phyloP scores from a whole-genome alignment of 2,329 filamentous ascomycete genomes.

The Pestalotiopsis sp. region DNA sequence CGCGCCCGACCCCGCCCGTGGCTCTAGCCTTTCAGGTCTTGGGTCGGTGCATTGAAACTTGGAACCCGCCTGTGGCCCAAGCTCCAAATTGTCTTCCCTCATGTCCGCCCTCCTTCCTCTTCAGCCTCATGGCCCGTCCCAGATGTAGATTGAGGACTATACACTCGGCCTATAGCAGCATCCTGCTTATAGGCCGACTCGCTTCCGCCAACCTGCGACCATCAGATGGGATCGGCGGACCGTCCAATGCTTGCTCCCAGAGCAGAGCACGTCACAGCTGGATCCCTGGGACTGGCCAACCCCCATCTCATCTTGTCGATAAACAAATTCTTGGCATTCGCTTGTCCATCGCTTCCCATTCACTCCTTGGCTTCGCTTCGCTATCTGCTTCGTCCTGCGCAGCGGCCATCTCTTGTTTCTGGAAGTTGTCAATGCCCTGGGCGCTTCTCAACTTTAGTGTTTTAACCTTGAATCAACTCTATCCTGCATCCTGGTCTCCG shows the following conservation, averaged over 20 bases:
- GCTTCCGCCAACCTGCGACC: not conserved
- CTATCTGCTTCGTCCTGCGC: not conserved
- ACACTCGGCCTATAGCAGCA: not conserved
- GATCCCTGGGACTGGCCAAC: not conserved
- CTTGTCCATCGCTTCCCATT: not conserved
- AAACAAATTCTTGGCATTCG: not conserved
- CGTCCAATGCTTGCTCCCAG: not conserved
- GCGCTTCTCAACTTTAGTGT: conserved; percentile 1
- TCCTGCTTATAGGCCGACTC: not conserved
- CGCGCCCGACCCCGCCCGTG: conserved; percentile 9
- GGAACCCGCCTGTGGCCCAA: conserved; percentile 2
- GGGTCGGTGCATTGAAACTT: not conserved
- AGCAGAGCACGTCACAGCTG: conserved; percentile 3
- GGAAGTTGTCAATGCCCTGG: conserved; percentile 4
- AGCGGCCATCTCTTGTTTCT: conserved; percentile 7
- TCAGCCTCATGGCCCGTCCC: conserved; percentile 3
- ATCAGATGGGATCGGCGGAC: not conserved
- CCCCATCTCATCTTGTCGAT: not conserved
- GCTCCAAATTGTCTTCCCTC: not conserved
- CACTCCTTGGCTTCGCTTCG: not conserved
- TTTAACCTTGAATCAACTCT: conserved; percentile 8
- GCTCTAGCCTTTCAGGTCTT: not conserved
- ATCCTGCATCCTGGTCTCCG: not conserved
- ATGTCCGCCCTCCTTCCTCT: conserved; percentile 2
- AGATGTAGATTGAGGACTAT: conserved; percentile 2